Evolutionary conservation across 2,329 filamentous ascomycete species (phyloP).

Genomic region (Venturia effusa): DNA sequence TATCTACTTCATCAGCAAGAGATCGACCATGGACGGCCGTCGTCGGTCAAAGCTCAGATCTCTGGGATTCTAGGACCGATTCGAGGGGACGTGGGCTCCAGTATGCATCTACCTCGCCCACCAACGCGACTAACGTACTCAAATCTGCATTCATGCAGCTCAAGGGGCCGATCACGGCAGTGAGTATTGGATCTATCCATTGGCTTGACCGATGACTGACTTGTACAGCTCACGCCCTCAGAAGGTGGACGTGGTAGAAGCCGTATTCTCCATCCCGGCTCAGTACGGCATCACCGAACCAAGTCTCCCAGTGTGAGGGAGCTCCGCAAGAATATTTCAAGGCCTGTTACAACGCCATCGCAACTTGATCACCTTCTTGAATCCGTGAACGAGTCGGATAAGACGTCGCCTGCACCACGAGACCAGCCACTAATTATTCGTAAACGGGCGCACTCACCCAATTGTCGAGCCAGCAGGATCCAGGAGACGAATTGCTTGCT

Average conservation of each 20-base stretch:
- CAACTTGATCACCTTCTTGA: background rate
- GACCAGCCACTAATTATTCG: background rate
- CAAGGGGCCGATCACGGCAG: slow-evolving; percentile 4
- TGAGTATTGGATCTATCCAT: background rate
- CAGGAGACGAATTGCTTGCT: background rate
- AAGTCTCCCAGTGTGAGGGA: slow-evolving; percentile 6
- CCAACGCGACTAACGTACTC: background rate
- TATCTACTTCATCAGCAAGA: slow-evolving; percentile 19
- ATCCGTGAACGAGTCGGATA: background rate
- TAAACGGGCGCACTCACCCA: background rate
- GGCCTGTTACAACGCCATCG: background rate
- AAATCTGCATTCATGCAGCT: slow-evolving; percentile 6
- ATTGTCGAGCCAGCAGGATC: background rate
- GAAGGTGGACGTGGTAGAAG: slow-evolving; percentile 9
- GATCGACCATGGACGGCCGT: slow-evolving; percentile 14
- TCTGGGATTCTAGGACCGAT: background rate
- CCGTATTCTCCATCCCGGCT: background rate
- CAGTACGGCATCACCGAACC: background rate
- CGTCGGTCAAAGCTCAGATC: background rate
- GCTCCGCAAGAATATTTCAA: background rate
- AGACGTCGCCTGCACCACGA: background rate
- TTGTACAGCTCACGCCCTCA: background rate
- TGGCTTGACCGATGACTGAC: background rate
- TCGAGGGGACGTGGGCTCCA: background rate
- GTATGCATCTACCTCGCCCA: slow-evolving; percentile 6